Percentiles rank a stretch among this genome's conserved stretches.
phyloP scores from a whole-genome alignment of 768 basidiomycete genomes.

The Suillus plorans region DNA sequence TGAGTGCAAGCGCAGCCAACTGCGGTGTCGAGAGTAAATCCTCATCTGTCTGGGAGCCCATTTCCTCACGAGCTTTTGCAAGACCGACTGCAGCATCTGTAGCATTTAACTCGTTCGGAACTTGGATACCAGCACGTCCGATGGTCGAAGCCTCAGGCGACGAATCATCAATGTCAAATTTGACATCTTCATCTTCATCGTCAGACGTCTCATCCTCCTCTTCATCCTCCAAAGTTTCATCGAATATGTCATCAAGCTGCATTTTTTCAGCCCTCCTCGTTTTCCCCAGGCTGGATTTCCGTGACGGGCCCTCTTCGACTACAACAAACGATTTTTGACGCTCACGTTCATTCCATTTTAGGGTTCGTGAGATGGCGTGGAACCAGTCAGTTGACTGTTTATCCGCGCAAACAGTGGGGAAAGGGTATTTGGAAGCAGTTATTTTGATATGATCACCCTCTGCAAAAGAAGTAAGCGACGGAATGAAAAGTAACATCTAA shows the following conservation, averaged over 20 bases:
- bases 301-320: constrained; percentile 80
- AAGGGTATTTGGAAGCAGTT: constrained; percentile 94
- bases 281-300: constrained; percentile 33
- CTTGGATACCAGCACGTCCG: constrained; percentile 2
- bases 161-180: constrained; percentile 93
- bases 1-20: constrained; percentile 32
- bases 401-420: constrained; percentile 97
- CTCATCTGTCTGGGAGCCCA: constrained; percentile 23
- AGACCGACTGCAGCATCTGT: constrained; percentile 17
- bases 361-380: constrained; percentile 90
- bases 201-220: constrained; percentile 51
- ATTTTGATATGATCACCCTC: constrained; percentile 99
- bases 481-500: not conserved
- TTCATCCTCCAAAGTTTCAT: constrained; percentile 42
- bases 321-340: constrained; percentile 99
- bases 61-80: constrained; percentile 30
- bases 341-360: constrained; percentile 99
- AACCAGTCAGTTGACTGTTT: constrained; percentile 99
- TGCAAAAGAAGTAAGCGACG: constrained; percentile 31
- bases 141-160: constrained; percentile 49
- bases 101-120: constrained; percentile 17
- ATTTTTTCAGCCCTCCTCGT: constrained; percentile 9
- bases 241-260: constrained; percentile 20
- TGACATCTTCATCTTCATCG: constrained; percentile 59
- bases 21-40: constrained; percentile 29